Percentiles rank a stretch among this genome's conserved stretches.
phyloP scores from a whole-genome alignment of 305 asterid species.

The Rubia tinctorum region DNA sequence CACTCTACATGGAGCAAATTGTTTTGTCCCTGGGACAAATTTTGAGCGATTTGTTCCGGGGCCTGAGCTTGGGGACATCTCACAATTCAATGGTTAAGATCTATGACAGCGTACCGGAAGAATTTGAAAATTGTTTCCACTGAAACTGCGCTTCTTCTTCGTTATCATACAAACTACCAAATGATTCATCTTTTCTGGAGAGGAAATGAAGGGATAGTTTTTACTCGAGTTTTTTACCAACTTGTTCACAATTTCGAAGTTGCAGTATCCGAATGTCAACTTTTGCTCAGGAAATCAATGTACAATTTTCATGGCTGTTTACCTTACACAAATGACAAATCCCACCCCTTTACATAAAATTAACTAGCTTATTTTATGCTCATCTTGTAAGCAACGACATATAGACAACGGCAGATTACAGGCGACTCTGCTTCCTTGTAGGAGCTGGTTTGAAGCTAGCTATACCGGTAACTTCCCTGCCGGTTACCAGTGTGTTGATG shows the following conservation, averaged over 20 bases:
- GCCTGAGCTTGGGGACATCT: too few relatives aligned
- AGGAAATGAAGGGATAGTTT: too few relatives aligned
- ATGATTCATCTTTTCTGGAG: too few relatives aligned
- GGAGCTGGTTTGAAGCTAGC: conserved; percentile 80
- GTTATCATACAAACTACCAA: too few relatives aligned
- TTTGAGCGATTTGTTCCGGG: too few relatives aligned
- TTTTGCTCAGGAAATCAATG: neutral
- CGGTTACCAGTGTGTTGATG: conserved; percentile 91
- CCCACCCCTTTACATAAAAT: neutral
- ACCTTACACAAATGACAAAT: neutral
- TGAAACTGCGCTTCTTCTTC: too few relatives aligned
- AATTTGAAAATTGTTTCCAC: too few relatives aligned
- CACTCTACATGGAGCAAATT: too few relatives aligned
- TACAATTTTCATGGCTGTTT: neutral
- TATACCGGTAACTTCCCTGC: conserved; percentile 84
- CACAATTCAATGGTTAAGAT: too few relatives aligned
- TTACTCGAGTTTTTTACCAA: neutral
- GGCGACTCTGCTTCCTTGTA: conserved; percentile 59
- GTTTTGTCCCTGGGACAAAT: too few relatives aligned
- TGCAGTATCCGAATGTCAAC: neutral
- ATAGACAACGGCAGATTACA: conserved; percentile 26
- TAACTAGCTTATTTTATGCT: neutral
- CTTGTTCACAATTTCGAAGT: neutral
- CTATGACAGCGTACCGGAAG: too few relatives aligned
- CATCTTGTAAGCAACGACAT: neutral